These are phyloP conservation scores for Orbilia javanica DNA, from an alignment of 2,329 filamentous ascomycete genomes.

Conservation along the genomic window DNA sequence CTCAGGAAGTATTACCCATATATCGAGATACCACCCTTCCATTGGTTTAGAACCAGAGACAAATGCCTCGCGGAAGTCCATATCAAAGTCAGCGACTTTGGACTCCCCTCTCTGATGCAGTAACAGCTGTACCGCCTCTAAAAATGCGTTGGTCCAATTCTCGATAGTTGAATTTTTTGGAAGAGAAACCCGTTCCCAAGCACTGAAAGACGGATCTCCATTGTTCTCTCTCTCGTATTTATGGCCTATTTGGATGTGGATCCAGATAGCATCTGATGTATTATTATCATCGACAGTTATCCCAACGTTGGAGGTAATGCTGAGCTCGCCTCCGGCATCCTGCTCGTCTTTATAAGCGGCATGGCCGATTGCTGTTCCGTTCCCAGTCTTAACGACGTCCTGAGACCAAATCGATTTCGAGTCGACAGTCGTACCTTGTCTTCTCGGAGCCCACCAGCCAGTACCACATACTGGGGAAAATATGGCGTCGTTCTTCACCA, in stretches of 20 bases:
- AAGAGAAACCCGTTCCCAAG: not conserved
- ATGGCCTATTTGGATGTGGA: not conserved
- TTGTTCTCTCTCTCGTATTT: not conserved
- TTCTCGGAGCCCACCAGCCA: not conserved
- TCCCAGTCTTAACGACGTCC: not conserved
- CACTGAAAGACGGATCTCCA: not conserved
- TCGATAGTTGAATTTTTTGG: not conserved
- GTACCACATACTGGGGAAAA: not conserved
- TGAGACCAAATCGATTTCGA: not conserved
- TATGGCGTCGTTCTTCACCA: not conserved
- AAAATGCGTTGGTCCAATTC: not conserved
- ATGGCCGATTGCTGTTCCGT: not conserved
- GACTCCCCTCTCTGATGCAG: not conserved
- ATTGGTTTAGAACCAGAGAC: not conserved
- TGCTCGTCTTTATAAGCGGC: not conserved
- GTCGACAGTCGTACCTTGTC: not conserved
- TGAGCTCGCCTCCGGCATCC: not conserved
- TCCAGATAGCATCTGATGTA: not conserved
- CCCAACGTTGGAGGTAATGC: not conserved
- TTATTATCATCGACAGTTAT: not conserved
- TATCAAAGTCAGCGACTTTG: not conserved
- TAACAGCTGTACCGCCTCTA: not conserved
- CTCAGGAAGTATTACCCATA: not conserved
- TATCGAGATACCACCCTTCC: not conserved
- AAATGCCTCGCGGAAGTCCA: constrained; percentile 5